A percentile compares a stretch with the other conserved stretches of the same genome.
phyloP scores from a whole-genome alignment of 2,329 filamentous ascomycete genomes.

The Venturia carpophila region DNA sequence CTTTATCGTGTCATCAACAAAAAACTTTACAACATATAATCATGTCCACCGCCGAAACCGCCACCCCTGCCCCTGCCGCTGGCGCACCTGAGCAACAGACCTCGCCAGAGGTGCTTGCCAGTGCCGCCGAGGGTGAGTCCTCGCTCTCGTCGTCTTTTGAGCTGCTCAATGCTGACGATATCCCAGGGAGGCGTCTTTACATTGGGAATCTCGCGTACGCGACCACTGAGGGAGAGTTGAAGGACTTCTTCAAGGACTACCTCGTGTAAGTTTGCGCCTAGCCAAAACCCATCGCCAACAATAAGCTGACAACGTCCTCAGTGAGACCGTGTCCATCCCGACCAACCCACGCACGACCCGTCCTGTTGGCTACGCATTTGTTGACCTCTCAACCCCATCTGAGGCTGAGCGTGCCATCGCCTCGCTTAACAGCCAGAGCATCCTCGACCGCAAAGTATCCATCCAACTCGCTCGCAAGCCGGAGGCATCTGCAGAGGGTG shows the following conservation, averaged over 20 bases:
- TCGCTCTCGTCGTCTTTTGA: neutral
- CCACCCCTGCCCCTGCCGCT: constrained; percentile 46
- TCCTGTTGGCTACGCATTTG: constrained; percentile 97
- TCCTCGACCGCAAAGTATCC: constrained; percentile 97
- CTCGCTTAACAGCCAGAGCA: constrained; percentile 94
- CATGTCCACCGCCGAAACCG: constrained; percentile 77
- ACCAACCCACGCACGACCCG: constrained; percentile 99
- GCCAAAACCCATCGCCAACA: constrained; percentile 5
- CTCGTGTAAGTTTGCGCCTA: constrained; percentile 70
- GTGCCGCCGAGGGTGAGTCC: constrained; percentile 80
- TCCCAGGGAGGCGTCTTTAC: constrained; percentile 68
- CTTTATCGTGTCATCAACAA: constrained; percentile 17
- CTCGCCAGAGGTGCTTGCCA: constrained; percentile 80
- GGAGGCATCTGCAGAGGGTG: constrained; percentile 74
- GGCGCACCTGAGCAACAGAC: constrained; percentile 56
- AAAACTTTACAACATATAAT: constrained; percentile 37
- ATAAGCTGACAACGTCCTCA: constrained; percentile 35
- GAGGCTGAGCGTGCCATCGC: constrained; percentile 94
- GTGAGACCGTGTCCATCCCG: constrained; percentile 97
- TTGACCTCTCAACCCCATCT: constrained; percentile 87
- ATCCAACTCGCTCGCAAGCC: constrained; percentile 98
- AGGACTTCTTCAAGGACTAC: constrained; percentile 99
- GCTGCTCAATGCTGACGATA: constrained; percentile 3
- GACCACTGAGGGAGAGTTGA: constrained; percentile 99
- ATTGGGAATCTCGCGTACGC: constrained; percentile 99